Conservation (phyloP, 192 early-diverging fungal species). For the Coemansia guatemalensis region DNA sequence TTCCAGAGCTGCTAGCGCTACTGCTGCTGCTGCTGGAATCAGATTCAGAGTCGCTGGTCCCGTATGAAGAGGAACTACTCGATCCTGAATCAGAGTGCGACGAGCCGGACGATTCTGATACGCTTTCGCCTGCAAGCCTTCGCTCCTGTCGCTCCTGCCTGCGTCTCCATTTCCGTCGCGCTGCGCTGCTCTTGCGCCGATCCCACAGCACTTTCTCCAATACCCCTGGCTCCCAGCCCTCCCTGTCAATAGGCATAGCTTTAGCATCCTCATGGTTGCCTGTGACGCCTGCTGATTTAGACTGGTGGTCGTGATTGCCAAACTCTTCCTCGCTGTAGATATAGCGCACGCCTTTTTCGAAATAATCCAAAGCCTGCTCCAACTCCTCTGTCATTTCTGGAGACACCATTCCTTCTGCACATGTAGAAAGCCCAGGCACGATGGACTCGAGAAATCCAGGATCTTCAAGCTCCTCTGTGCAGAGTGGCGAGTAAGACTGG, state of each 20-base stretch:
- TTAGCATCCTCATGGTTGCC: background rate
- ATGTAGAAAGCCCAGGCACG: slow-evolving; percentile 14
- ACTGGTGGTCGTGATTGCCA: slow-evolving; percentile 9
- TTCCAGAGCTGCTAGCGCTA: background rate
- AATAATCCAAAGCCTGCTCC: slow-evolving; percentile 20
- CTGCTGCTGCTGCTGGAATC: slow-evolving; percentile 2
- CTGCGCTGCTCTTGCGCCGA: slow-evolving; percentile 21
- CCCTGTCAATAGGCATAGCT: slow-evolving; percentile 18
- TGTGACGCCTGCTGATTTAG: background rate
- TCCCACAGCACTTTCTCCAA: slow-evolving; percentile 39
- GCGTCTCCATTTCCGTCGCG: slow-evolving; percentile 23
- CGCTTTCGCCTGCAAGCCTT: slow-evolving; percentile 10
- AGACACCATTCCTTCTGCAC: background rate
- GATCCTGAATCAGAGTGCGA: slow-evolving; percentile 9
- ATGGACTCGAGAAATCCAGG: slow-evolving; percentile 27
- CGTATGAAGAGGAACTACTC: slow-evolving; percentile 1
- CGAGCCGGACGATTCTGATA: slow-evolving; percentile 9
- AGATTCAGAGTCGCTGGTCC: slow-evolving; percentile 11
- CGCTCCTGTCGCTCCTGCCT: slow-evolving; percentile 16
- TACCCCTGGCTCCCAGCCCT: slow-evolving; percentile 37
- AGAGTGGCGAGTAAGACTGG: slow-evolving; percentile 17
- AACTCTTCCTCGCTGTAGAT: slow-evolving; percentile 42
- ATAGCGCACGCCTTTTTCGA: slow-evolving; percentile 31
- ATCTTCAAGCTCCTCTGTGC: slow-evolving; percentile 14
- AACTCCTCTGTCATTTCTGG: slow-evolving; percentile 18